phyloP scores from a whole-genome alignment of 2,329 filamentous ascomycete genomes.

The Penicillium fuscoglaucum region DNA sequence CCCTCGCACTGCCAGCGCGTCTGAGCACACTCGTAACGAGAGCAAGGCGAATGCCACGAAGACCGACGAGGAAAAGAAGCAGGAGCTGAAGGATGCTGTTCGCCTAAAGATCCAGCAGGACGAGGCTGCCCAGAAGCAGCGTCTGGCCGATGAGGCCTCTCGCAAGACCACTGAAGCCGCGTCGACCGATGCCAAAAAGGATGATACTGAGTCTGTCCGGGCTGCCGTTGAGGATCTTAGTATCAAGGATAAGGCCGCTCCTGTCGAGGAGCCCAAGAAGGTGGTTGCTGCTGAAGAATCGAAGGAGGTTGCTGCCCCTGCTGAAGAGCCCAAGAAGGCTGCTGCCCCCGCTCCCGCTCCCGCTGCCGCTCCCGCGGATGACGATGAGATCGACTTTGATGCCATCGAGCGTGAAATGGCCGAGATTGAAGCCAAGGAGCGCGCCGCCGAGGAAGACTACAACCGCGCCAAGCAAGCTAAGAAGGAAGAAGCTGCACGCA shows the following conservation, averaged over 20 bases:
- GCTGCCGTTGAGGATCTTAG: conserved; percentile 35
- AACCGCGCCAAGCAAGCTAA: conserved; percentile 78
- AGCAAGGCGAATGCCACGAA: conserved; percentile 62
- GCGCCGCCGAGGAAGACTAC: conserved; percentile 48
- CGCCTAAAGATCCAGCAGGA: conserved; percentile 58
- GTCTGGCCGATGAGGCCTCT: conserved; percentile 49
- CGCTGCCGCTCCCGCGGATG: conserved; percentile 34
- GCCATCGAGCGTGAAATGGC: conserved; percentile 50
- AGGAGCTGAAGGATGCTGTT: conserved; percentile 65
- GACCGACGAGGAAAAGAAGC: conserved; percentile 77
- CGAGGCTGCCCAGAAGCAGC: conserved; percentile 52
- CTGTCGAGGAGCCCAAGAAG: conserved; percentile 26
- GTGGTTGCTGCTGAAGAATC: conserved; percentile 17
- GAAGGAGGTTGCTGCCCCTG: conserved; percentile 21
- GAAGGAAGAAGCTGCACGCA: conserved; percentile 55
- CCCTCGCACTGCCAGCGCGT: conserved; percentile 68
- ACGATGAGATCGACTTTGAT: conserved; percentile 49
- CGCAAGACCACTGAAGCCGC: conserved; percentile 45
- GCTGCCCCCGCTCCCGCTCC: conserved; percentile 19
- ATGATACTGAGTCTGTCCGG: conserved; percentile 36
- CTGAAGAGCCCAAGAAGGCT: conserved; percentile 20
- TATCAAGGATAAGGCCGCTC: conserved; percentile 32
- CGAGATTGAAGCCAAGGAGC: conserved; percentile 49
- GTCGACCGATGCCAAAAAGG: conserved; percentile 38
- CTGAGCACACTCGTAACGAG: conserved; percentile 69